Evolutionary conservation across 495 filamentous ascomycete genomes (phyloP).

Genomic region (Podospora bellae-mahoneyi): DNA sequence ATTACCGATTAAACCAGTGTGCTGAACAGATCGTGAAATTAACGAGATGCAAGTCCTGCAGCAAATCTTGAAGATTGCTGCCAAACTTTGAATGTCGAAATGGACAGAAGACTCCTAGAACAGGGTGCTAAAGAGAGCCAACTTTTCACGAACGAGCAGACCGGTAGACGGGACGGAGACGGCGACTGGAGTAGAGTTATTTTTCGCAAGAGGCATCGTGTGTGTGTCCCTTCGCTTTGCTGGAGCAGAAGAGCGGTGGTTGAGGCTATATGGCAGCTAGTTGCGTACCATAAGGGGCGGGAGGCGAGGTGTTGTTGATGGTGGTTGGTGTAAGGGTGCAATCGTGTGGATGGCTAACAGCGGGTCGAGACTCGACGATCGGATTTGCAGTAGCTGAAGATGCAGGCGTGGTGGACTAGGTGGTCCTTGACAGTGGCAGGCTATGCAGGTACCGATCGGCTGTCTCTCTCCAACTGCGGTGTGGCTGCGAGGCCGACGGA

Average conservation of each 20-base stretch:
- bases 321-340: background rate
- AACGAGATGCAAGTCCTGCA: conserved; percentile 41
- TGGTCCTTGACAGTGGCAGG: conserved; percentile 5
- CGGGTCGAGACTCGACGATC: conserved; percentile 13
- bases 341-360: background rate
- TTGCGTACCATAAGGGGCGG: conserved; percentile 33
- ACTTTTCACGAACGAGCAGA: conserved; percentile 52
- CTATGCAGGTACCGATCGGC: conserved; percentile 17
- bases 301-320: conserved; percentile 7
- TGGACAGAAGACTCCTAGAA: conserved; percentile 44
- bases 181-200: conserved; percentile 53
- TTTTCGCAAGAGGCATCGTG: conserved; percentile 53
- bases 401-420: conserved; percentile 5
- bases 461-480: conserved; percentile 8
- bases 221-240: conserved; percentile 37
- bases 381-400: conserved; percentile 9
- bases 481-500: conserved; percentile 17
- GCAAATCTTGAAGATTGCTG: conserved; percentile 31
- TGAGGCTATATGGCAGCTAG: conserved; percentile 39
- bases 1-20: conserved; percentile 47
- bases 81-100: conserved; percentile 41
- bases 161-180: conserved; percentile 54
- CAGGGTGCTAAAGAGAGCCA: conserved; percentile 36
- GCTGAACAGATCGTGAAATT: conserved; percentile 41
- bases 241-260: conserved; percentile 24